Conservation (phyloP, 2,329 filamentous ascomycete genomes). For the Diaporthe sp. region DNA sequence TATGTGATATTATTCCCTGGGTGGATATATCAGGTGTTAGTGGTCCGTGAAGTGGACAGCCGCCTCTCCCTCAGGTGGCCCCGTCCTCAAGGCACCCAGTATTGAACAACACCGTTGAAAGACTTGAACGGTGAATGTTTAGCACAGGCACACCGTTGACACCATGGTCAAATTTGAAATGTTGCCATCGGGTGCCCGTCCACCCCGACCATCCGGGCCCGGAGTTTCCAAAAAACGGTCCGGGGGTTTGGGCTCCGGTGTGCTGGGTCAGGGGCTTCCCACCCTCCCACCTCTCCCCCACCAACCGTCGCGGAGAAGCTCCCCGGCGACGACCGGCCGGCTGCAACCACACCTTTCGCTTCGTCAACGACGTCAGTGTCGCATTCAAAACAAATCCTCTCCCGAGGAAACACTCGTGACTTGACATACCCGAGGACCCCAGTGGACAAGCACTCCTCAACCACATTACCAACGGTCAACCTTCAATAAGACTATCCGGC, state of each 20-base stretch:
- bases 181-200: background rate
- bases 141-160: background rate
- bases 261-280: slow-evolving; percentile 24
- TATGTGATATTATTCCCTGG: background rate
- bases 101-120: background rate
- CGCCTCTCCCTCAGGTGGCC: too few species aligned
- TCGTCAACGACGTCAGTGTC: background rate
- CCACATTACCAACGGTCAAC: background rate
- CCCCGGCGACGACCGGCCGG: slow-evolving; percentile 11
- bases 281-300: slow-evolving; percentile 7
- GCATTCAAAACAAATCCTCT: background rate
- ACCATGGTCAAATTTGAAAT: background rate
- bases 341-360: slow-evolving; percentile 23
- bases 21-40: background rate
- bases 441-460: background rate
- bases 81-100: too few species aligned
- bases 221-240: background rate
- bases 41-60: background rate
- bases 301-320: background rate
- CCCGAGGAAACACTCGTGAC: background rate
- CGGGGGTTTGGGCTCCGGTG: slow-evolving; percentile 9
- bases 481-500: slow-evolving; percentile 37
- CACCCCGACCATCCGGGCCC: background rate
- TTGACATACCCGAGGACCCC: background rate
- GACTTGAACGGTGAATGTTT: too few species aligned